Percentiles rank a stretch among this genome's conserved stretches.
Evolutionary conservation across 805 yeast species (phyloP).

Genomic region (Ogataea salicorniae): DNA sequence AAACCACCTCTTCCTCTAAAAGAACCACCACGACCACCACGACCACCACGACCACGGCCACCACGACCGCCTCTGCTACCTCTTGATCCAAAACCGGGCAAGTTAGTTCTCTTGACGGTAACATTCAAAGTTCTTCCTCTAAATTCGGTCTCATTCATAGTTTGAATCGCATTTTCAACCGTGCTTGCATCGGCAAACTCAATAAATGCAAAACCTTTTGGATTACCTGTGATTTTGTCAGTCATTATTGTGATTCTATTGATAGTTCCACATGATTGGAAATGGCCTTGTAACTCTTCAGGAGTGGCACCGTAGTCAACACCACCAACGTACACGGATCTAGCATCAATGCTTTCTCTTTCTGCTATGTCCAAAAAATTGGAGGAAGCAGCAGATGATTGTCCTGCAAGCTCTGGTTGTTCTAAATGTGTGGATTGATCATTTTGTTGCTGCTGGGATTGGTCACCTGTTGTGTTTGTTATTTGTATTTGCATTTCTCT

Average conservation of each 20-base stretch:
- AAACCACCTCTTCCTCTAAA: constrained; percentile 16
- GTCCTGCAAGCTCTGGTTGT: constrained; percentile 1
- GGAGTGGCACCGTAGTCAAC: constrained; percentile 79
- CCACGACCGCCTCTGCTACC: constrained; percentile 45
- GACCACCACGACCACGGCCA: constrained; percentile 23
- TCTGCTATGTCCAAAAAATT: constrained; percentile 22
- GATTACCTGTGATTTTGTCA: constrained; percentile 72
- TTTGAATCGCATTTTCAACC: constrained; percentile 57
- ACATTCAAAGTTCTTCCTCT: constrained; percentile 71
- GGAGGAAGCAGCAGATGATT: constrained; percentile 6
- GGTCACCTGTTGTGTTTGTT: constrained; percentile 3
- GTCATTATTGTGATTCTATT: constrained; percentile 74
- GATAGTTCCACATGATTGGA: constrained; percentile 64
- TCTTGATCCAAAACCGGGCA: constrained; percentile 60
- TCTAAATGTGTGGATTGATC: too few species aligned
- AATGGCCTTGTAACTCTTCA: constrained; percentile 71
- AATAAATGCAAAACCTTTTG: constrained; percentile 83
- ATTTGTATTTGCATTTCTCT: constrained; percentile 49
- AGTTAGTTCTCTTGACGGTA: constrained; percentile 70
- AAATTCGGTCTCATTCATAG: constrained; percentile 58
- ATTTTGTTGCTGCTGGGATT: constrained; percentile 6
- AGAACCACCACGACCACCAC: constrained; percentile 20
- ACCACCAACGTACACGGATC: constrained; percentile 78
- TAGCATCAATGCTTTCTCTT: constrained; percentile 65
- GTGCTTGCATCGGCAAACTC: constrained; percentile 70